Base-by-base conservation (phyloP, 2,329 filamentous ascomycete species). In the Aureobasidium melanogenum region DNA sequence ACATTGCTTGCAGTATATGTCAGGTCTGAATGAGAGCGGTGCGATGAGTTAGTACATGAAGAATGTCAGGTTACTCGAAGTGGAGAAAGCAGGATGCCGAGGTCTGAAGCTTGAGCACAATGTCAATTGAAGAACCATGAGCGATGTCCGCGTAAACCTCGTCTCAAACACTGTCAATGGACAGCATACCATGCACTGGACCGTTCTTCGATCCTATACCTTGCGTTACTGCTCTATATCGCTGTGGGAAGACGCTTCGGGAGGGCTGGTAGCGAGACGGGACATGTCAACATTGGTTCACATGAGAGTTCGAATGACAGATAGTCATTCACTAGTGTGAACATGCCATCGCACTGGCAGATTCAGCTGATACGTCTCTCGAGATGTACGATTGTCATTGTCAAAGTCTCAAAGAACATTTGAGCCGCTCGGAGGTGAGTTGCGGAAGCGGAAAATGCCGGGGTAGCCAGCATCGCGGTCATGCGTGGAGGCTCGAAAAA, bases 1-100 rank as follows among this genome's bases (percentile, higher is more conserved):
- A 63, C 56, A 60, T 60, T 17, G 24, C 6, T 9, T 22, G 8
- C n/a, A 10, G n/a, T n/a, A 26, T 12, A 12, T 19, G 9, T 32
- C 7, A 14, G 9, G 17, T 28, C 14, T 32, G 3, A 19, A 32
- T 32, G 28, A 12, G 2, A 32, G 32, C 32, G 14, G 10, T 6
- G 10, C 2, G 19, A 41, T 12, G 10, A 10, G 9, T 32, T 3
- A 19, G n/a, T 5, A 9, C 8, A 28, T 28, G 22, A 30, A 17
- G 17, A 34, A 55, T 19, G 17, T 22, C 17, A 43, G 15, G 26
- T 15, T 24, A 30, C 17, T 26, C 52, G 36, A 61, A 57, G 50
- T 62, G 63, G 30, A 60, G 56, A 60, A 59, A 19, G 17, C 24
- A 28, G 24, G 34, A 51, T 60, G 56, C 56, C 56, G 56, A 60